Evolutionary conservation across 2,329 filamentous ascomycete genomes (phyloP).

Genomic region (Beauveria sp.): DNA sequence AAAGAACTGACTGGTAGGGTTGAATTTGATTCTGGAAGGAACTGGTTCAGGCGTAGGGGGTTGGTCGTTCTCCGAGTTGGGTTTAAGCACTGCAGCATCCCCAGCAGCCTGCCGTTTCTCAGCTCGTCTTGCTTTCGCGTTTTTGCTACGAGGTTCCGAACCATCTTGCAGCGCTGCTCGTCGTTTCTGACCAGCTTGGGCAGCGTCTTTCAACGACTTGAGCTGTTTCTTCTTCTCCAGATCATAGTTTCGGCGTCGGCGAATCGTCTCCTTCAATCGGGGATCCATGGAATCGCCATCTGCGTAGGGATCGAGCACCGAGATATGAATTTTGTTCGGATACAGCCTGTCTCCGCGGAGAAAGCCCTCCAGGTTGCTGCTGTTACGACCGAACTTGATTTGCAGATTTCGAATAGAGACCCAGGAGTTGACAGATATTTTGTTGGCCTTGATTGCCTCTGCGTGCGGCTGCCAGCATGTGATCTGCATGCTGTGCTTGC

Average conservation of each 20-base stretch:
- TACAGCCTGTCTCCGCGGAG: slow-evolving; percentile 52
- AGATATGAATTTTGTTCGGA: slow-evolving; percentile 49
- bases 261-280: slow-evolving; percentile 49
- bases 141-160: slow-evolving; percentile 20
- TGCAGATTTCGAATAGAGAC: slow-evolving; percentile 66
- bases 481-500: slow-evolving; percentile 63
- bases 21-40: neutral
- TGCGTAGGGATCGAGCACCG: slow-evolving; percentile 34
- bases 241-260: slow-evolving; percentile 59
- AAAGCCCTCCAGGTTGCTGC: slow-evolving; percentile 59
- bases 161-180: slow-evolving; percentile 22
- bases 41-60: neutral
- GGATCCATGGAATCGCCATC: slow-evolving; percentile 36
- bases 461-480: slow-evolving; percentile 65
- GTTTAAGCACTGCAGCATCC: slow-evolving; percentile 18
- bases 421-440: slow-evolving; percentile 53
- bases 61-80: slow-evolving; percentile 12
- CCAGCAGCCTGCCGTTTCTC: slow-evolving; percentile 10
- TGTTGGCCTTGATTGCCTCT: slow-evolving; percentile 38
- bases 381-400: slow-evolving; percentile 49
- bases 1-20: neutral
- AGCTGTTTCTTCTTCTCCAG: slow-evolving; percentile 34
- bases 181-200: slow-evolving; percentile 31
- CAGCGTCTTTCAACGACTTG: slow-evolving; percentile 30
- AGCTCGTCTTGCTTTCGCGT: slow-evolving; percentile 20